Evolutionary conservation across 2,329 filamentous ascomycete species (phyloP), one percentile per base, ranked within the genome.

Genomic region (Diaporthe citriasiana): DNA sequence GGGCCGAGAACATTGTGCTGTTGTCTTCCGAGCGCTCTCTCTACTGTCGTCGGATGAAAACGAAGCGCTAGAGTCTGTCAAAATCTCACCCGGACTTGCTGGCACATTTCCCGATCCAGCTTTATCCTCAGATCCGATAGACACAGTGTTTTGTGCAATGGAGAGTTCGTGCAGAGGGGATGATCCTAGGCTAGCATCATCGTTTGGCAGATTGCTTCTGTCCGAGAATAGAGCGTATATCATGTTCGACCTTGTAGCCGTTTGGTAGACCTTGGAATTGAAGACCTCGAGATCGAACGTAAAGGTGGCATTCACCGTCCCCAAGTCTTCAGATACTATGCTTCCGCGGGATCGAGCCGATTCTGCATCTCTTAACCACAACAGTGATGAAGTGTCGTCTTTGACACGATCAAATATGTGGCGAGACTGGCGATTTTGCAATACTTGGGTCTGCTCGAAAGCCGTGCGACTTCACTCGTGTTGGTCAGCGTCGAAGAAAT

Each of bases 161-260:
- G n/a, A n/a, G n/a, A n/a, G n/a, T n/a, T n/a, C n/a, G n/a, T n/a
- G n/a, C n/a, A n/a, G n/a, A n/a, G n/a, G n/a, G n/a, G n/a, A n/a
- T n/a, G n/a, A n/a, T n/a, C n/a, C n/a, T n/a, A n/a, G 33, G 33
- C 9, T 9, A 9, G 33, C 9, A 4, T 4, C 33, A 35, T 4
- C 33, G 9, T 35, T 35, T 35, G 33, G 33, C 9, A 35, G 5
- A 10, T 12, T 60, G 15, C n/a, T 27, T 60, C 22, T 27, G 47
- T 22, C 22, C 33, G 27, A 19, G 10, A 65, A 1, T 17, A 65
- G 40, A 22, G 40, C 40, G 5, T 13, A n/a, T 10, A 65, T 22
- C 40, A 65, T 65, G 19, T n/a, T 65, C 25, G 59, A 63, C n/a
- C 59, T 47, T 15, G 40, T 65, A 5, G 59, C 59, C 59, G 13